A percentile compares a stretch with the other conserved stretches of the same genome.
These are phyloP conservation scores for Boletus sp. DNA, from an alignment of 768 basidiomycete species.

Conservation along the genomic window DNA sequence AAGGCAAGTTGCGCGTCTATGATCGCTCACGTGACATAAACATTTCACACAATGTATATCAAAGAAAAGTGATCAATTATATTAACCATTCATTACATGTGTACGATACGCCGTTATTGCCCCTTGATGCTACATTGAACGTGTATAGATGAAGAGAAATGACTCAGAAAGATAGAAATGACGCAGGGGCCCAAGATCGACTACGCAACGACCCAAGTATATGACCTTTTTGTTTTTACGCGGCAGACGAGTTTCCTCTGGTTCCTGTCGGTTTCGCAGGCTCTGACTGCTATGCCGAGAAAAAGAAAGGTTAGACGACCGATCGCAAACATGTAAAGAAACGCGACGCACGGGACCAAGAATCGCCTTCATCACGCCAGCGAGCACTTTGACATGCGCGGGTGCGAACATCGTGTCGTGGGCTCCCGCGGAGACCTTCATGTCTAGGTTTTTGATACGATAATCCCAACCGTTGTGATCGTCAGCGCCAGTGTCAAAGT, in stretches of 20 bases:
- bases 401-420: conserved; percentile 34
- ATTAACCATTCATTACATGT: not conserved
- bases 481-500: conserved; percentile 30
- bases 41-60: not conserved
- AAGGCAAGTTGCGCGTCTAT: not conserved
- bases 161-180: not conserved
- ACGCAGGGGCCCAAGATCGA: not conserved
- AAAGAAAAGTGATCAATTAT: not conserved
- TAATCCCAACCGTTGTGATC: conserved; percentile 32
- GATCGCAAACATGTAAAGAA: not conserved
- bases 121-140: not conserved
- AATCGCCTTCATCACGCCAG: conserved; percentile 21
- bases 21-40: conserved; percentile 12
- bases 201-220: not conserved
- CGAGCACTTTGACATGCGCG: conserved; percentile 30
- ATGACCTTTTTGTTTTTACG: too few relatives aligned
- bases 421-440: conserved; percentile 25
- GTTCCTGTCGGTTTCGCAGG: not conserved
- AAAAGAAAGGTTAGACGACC: not conserved
- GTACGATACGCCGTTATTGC: not conserved
- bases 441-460: conserved; percentile 24
- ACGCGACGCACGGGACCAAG: conserved; percentile 12
- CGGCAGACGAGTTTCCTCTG: not conserved
- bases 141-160: not conserved
- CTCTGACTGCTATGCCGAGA: not conserved